phyloP scores from a whole-genome alignment of 345 rosid genomes.

The Pugionium dolabratum region DNA sequence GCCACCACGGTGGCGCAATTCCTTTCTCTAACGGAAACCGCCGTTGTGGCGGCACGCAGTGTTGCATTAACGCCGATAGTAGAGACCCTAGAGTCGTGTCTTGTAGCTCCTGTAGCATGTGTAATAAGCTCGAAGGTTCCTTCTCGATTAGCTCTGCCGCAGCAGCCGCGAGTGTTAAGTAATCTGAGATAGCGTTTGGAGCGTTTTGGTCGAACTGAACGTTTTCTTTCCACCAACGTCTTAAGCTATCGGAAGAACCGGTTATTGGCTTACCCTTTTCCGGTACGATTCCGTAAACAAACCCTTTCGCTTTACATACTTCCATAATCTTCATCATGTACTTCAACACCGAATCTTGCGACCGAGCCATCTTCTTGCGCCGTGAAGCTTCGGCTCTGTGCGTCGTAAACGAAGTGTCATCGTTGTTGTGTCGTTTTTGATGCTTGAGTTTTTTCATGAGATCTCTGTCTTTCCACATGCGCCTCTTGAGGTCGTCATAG shows the following conservation, averaged over 20 bases:
- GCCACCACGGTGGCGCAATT: slow-evolving; percentile 77
- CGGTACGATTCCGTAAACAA: slow-evolving; percentile 70
- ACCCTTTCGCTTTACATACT: slow-evolving; percentile 59
- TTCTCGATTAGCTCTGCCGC: slow-evolving; percentile 19
- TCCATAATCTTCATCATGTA: slow-evolving; percentile 81
- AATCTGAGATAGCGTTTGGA: slow-evolving; percentile 45
- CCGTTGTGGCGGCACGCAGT: slow-evolving; percentile 61
- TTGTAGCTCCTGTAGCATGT: slow-evolving; percentile 55
- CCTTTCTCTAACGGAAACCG: slow-evolving; percentile 58
- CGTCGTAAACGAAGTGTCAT: slow-evolving; percentile 41
- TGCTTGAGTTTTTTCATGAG: slow-evolving; percentile 53
- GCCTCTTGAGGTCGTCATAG: slow-evolving; percentile 61
- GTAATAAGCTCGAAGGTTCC: slow-evolving; percentile 37
- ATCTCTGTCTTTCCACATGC: slow-evolving; percentile 57
- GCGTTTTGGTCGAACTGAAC: slow-evolving; percentile 53
- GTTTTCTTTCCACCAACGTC: slow-evolving; percentile 69
- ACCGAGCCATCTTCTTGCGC: slow-evolving; percentile 45
- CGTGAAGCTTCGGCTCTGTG: slow-evolving; percentile 42
- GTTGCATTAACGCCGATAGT: slow-evolving; percentile 67
- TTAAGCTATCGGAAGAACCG: slow-evolving; percentile 66
- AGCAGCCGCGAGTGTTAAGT: slow-evolving; percentile 37
- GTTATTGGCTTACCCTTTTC: slow-evolving; percentile 64
- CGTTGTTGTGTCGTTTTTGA: slow-evolving; percentile 21
- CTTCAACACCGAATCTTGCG: slow-evolving; percentile 67
- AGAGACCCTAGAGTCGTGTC: slow-evolving; percentile 69